Conservation (phyloP, 2,329 filamentous ascomycete species). For the Trichoderma brevicompactum region DNA sequence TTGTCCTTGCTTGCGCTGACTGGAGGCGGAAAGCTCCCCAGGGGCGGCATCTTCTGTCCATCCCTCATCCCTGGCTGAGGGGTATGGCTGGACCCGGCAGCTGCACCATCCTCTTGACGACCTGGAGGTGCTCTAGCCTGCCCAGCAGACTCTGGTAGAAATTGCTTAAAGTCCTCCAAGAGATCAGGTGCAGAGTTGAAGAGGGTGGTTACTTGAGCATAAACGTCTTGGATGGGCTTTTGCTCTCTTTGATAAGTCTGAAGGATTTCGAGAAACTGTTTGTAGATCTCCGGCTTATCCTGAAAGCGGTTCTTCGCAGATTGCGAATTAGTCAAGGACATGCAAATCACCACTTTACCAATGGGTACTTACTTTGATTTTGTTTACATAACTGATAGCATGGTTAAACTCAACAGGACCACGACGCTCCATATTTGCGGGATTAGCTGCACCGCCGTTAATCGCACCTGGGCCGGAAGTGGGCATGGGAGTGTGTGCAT, state of each 20-base stretch:
- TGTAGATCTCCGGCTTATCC: slow-evolving; percentile 96
- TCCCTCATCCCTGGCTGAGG: slow-evolving; percentile 60
- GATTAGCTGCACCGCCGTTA: slow-evolving; percentile 63
- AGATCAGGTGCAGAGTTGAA: slow-evolving; percentile 94
- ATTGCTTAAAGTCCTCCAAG: slow-evolving; percentile 98
- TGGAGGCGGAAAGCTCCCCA: slow-evolving; percentile 89
- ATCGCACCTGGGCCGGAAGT: slow-evolving; percentile 59
- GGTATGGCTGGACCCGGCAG: slow-evolving; percentile 55
- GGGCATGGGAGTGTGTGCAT: slow-evolving; percentile 64
- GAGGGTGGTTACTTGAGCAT: slow-evolving; percentile 91
- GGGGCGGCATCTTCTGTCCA: slow-evolving; percentile 82
- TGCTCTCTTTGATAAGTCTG: slow-evolving; percentile 98
- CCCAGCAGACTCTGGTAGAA: slow-evolving; percentile 81
- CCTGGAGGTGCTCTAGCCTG: slow-evolving; percentile 56
- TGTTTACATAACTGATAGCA: slow-evolving; percentile 98
- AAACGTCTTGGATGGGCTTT: slow-evolving; percentile 98
- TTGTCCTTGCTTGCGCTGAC: slow-evolving; percentile 82
- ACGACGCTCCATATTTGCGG: slow-evolving; percentile 76
- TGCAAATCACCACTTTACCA: background rate
- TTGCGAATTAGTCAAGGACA: slow-evolving; percentile 29
- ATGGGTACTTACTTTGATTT: slow-evolving; percentile 80
- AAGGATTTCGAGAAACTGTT: slow-evolving; percentile 96
- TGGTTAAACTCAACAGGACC: slow-evolving; percentile 99
- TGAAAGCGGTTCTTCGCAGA: slow-evolving; percentile 84
- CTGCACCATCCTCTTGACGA: slow-evolving; percentile 60